Percentiles rank a stretch among this genome's conserved stretches.
These are phyloP conservation scores for Saxophila tyrrhenica DNA, from an alignment of 495 filamentous ascomycete species.

Conservation along the genomic window DNA sequence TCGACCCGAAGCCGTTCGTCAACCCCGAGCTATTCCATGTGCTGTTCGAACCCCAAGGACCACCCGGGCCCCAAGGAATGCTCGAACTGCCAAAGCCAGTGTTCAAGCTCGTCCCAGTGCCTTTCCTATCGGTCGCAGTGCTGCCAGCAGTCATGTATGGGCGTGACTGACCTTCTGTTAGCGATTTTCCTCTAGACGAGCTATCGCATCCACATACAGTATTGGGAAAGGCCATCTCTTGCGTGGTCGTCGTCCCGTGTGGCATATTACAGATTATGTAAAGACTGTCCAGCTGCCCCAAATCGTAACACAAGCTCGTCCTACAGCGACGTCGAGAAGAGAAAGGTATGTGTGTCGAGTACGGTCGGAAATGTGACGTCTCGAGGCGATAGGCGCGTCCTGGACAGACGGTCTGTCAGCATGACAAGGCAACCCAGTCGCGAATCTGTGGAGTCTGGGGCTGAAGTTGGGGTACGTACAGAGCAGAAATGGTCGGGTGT, in stretches of 20 bases:
- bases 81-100: not conserved
- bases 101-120: not conserved
- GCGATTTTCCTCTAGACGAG: not conserved
- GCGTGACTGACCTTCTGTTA: constrained; percentile 4
- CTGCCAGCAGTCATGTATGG: not conserved
- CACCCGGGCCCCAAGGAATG: not conserved
- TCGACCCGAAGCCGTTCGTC: constrained; percentile 35
- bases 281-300: not conserved
- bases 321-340: not conserved
- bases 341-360: not conserved
- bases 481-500: not conserved
- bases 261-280: constrained; percentile 6
- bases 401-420: not conserved
- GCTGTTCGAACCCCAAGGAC: constrained; percentile 25
- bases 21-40: constrained; percentile 52
- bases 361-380: not conserved
- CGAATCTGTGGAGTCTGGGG: not conserved
- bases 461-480: not conserved
- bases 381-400: not conserved
- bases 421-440: not conserved
- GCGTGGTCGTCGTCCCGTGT: not conserved
- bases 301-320: not conserved
- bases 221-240: not conserved
- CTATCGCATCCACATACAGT: not conserved
- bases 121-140: constrained; percentile 1